Conservation (phyloP, 73 alveolate species). For the Paraurostyla sp. region DNA sequence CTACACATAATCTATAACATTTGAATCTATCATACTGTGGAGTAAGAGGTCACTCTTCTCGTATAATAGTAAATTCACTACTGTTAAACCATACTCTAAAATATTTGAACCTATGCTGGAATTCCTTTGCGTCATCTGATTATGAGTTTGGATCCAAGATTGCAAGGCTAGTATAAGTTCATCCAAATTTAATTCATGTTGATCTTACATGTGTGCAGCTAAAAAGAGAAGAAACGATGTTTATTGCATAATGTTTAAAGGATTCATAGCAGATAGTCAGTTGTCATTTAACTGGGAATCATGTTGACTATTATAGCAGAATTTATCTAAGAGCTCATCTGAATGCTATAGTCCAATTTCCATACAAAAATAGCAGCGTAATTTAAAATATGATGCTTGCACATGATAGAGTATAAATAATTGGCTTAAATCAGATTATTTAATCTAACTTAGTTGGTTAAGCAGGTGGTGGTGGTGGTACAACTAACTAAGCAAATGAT, state of each 20-base stretch:
- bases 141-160: conserved; percentile 55
- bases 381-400: conserved; percentile 29
- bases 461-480: too few species aligned
- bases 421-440: conserved; percentile 33
- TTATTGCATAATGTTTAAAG: conserved; percentile 61
- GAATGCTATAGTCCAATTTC: conserved; percentile 66
- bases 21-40: conserved; percentile 58
- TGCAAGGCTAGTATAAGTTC: conserved; percentile 49
- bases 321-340: conserved; percentile 65
- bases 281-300: conserved; percentile 65
- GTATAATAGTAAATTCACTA: conserved; percentile 37
- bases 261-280: conserved; percentile 17
- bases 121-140: conserved; percentile 38
- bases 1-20: conserved; percentile 13
- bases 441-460: neutral
- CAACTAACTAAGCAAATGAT: too few species aligned
- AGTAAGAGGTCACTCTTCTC: conserved; percentile 42
- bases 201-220: conserved; percentile 53
- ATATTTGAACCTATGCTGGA: conserved; percentile 59
- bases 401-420: conserved; percentile 45
- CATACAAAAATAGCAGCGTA: neutral
- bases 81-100: conserved; percentile 38
- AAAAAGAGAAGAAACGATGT: conserved; percentile 64
- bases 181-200: conserved; percentile 44
- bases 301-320: conserved; percentile 62